Percentiles rank a stretch among this genome's conserved stretches.
These are phyloP conservation scores for Phytophthora sojae DNA, from an alignment of 352 stramenopile species.

Conservation along the genomic window DNA sequence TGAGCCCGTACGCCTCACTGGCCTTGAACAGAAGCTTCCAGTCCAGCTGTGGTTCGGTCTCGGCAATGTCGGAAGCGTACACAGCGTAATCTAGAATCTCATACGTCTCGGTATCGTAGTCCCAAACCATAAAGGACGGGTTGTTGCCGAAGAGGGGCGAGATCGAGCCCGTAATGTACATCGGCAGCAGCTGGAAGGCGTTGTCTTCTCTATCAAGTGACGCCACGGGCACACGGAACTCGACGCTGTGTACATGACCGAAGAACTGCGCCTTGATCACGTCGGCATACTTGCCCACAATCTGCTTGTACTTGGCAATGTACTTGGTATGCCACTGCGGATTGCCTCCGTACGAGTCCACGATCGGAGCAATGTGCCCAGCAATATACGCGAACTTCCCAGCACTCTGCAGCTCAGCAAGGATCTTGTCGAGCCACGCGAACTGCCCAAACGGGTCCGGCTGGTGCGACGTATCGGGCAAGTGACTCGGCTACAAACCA, in stretches of 20 bases:
- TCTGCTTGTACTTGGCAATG: conserved; percentile 82
- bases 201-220: conserved; percentile 33
- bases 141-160: conserved; percentile 94
- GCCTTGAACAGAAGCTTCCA: conserved; percentile 73
- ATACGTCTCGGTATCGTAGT: conserved; percentile 77
- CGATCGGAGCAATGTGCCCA: conserved; percentile 92
- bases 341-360: conserved; percentile 91
- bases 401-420: conserved; percentile 56
- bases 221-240: conserved; percentile 82
- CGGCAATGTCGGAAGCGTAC: conserved; percentile 76
- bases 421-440: conserved; percentile 84
- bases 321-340: conserved; percentile 92
- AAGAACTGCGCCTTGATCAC: conserved; percentile 92
- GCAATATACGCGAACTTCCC: conserved; percentile 87
- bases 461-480: conserved; percentile 70
- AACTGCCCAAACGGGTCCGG: conserved; percentile 93
- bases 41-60: conserved; percentile 53
- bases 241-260: conserved; percentile 93
- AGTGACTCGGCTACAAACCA: conserved; percentile 66
- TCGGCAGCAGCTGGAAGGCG: conserved; percentile 56
- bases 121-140: conserved; percentile 92
- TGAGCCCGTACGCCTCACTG: conserved; percentile 66
- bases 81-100: conserved; percentile 83
- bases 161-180: conserved; percentile 88
- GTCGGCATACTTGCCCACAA: conserved; percentile 73